Conservation (phyloP, 768 basidiomycete species). For the Lactifluus echinatus region DNA sequence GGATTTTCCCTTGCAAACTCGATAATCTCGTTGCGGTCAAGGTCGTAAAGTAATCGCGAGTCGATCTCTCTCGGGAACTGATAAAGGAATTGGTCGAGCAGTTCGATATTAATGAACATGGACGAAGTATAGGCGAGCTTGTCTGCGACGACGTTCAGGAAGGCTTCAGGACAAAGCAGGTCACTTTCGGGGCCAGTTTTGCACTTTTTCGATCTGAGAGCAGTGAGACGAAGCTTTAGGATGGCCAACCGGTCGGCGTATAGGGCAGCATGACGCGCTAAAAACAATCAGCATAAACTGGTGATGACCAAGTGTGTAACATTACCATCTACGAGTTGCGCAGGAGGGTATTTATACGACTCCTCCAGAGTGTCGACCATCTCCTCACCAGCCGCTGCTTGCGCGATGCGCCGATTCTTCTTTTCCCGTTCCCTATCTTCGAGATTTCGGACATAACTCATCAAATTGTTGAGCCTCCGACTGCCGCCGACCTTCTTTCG, state of each 20-base stretch:
- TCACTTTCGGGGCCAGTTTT: conserved; percentile 80
- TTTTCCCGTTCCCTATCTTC: conserved; percentile 70
- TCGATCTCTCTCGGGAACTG: conserved; percentile 99
- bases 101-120: conserved; percentile 98
- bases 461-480: conserved; percentile 64
- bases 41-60: conserved; percentile 82
- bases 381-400: conserved; percentile 28
- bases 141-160: conserved; percentile 93
- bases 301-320: not conserved
- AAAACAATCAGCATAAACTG: not conserved
- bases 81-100: conserved; percentile 98
- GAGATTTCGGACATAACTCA: conserved; percentile 70
- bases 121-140: conserved; percentile 93
- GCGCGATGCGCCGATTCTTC: conserved; percentile 43
- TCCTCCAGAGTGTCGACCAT: conserved; percentile 34
- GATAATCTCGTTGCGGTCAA: conserved; percentile 84
- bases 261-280: conserved; percentile 89
- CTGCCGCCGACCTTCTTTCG: conserved; percentile 82
- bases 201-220: conserved; percentile 86
- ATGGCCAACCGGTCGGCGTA: conserved; percentile 75
- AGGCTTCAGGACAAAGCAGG: conserved; percentile 90
- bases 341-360: conserved; percentile 85
- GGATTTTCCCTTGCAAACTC: conserved; percentile 97
- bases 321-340: conserved; percentile 86
- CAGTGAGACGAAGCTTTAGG: conserved; percentile 77